Base-by-base conservation (phyloP, 148 eudicot genomes). In the Nepenthes mirabilis region DNA sequence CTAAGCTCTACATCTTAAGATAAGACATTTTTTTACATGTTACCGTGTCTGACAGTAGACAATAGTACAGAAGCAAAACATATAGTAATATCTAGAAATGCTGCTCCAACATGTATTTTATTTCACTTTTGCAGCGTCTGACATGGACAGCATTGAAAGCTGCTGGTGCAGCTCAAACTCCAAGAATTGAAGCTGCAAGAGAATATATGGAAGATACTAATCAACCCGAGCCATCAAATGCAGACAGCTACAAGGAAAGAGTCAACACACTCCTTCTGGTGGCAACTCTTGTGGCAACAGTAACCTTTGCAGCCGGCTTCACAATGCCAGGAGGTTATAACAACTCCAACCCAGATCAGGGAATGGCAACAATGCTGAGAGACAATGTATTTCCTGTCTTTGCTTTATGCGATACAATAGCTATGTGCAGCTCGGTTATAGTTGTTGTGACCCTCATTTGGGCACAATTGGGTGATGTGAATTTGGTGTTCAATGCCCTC, bases 301-400 rank as follows among this genome's bases (percentile, higher is more conserved):
- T 74, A 7, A 78, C 73, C 23, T 78, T 74, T 54, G 69, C 74
- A 1, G 74, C 82, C 2, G 70, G 79, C 37, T 68, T 75, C 55
- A 63, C 77, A 1, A n/a, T 72, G 67, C 82, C 79, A 1, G 79
- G 77, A 34, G 77, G 82, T 2, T 59, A 65, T 13, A 68, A 47
- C 37, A 54, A 36, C 37, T 55, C 76, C 8, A 50, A 36, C 3
- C 54, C 58, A 6, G 36, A 78, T 13, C 52, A 6, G 14, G 82
- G 79, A 53, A 58, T 59, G 48, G 68, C 79, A 13, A 37, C 58
- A 11, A 49, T 49, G 52, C 52, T 49, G n/a, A 5, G 52, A 3
- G 14, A n/a, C 52, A 49, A 49, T 5, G 11, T 5, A 2, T 49
- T 49, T 49, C 10, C 52, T 10, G 52, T 11, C 13, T 49, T 49